These are phyloP conservation scores for Alliaria petiolata DNA, from an alignment of 345 rosid genomes.

Conservation along the genomic window DNA sequence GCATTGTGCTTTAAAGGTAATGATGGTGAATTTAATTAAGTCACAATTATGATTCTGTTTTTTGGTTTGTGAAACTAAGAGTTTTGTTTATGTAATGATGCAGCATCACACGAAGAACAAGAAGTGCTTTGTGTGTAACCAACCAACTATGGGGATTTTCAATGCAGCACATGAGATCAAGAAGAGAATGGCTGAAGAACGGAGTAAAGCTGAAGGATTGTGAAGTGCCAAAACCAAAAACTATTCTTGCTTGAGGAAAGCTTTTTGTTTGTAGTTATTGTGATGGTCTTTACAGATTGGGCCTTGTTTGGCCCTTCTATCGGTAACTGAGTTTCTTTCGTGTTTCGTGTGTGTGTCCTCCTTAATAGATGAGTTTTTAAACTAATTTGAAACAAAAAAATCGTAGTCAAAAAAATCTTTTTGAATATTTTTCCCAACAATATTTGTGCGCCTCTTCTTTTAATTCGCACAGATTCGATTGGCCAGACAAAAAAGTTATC, in stretches of 20 bases:
- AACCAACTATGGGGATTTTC: slow-evolving; percentile 78
- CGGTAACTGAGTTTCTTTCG: not conserved
- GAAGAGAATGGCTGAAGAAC: slow-evolving; percentile 35
- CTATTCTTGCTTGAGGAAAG: not conserved
- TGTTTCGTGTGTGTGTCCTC: no score
- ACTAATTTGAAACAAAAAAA: not conserved
- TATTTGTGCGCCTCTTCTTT: not conserved
- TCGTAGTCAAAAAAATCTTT: no score
- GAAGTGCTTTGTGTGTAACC: slow-evolving; percentile 88
- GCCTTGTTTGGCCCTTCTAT: not conserved
- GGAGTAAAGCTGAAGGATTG: slow-evolving; percentile 21
- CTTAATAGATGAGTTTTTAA: no score
- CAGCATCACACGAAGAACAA: slow-evolving; percentile 88
- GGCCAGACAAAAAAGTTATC: slow-evolving; percentile 12
- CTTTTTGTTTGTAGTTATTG: not conserved
- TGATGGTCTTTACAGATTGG: not conserved
- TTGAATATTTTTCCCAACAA: no score
- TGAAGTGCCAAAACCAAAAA: not conserved
- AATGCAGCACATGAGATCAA: slow-evolving; percentile 77
- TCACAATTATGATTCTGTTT: not conserved
- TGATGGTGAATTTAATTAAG: not conserved
- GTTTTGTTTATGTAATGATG: not conserved
- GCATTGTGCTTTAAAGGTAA: slow-evolving; percentile 91
- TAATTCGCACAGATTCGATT: not conserved
- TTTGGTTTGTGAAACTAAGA: not conserved